These are phyloP conservation scores for Cardamine resedifolia DNA, from an alignment of 345 rosid species.

Conservation along the genomic window DNA sequence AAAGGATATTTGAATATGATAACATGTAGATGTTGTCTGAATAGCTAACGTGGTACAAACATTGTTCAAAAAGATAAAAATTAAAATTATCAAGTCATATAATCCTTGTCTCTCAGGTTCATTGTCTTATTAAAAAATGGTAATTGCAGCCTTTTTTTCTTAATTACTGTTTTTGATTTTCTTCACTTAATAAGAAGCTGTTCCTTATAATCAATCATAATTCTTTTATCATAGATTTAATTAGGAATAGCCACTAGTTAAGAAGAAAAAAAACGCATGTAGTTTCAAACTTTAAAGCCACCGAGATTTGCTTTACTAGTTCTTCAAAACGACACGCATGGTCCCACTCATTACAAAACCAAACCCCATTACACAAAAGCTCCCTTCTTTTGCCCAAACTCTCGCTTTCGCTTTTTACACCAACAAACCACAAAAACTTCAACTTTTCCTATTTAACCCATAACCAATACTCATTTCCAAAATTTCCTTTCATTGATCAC, in stretches of 20 bases:
- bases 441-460: conserved; percentile 28
- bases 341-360: conserved; percentile 52
- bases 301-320: conserved; percentile 44
- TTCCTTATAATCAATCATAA: conserved; percentile 14
- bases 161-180: not conserved
- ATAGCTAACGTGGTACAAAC: too few relatives aligned
- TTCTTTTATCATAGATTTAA: conserved; percentile 1
- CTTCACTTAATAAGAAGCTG: not conserved
- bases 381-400: conserved; percentile 29
- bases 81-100: not conserved
- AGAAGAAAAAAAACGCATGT: conserved; percentile 29
- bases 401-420: conserved; percentile 39
- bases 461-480: conserved; percentile 31
- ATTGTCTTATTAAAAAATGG: not conserved
- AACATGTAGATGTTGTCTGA: too few relatives aligned
- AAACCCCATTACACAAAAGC: conserved; percentile 39
- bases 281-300: conserved; percentile 48
- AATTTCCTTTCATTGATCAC: conserved; percentile 38
- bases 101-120: not conserved
- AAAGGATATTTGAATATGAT: too few relatives aligned
- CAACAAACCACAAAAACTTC: conserved; percentile 21
- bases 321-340: conserved; percentile 47
- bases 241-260: conserved; percentile 28
- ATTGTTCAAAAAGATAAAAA: not conserved
- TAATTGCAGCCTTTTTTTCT: not conserved